Evolutionary conservation across 2,329 filamentous ascomycete genomes (phyloP), one percentile per base, ranked within the genome.

Genomic region (Fusarium multiceps): DNA sequence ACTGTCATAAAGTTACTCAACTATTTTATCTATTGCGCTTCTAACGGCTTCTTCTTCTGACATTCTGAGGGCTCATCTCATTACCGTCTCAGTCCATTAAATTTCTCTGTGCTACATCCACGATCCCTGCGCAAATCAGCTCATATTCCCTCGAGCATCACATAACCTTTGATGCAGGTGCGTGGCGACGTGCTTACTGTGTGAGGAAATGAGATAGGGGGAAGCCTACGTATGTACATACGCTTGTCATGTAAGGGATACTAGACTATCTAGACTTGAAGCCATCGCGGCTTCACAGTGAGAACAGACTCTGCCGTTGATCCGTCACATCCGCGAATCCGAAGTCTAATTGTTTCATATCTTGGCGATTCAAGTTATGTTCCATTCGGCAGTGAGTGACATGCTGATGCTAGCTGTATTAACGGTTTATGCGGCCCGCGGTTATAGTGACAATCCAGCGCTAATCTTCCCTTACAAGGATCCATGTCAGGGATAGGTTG

Each of bases 271-370:
- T 28, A 23, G 40, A 55, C 34, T 47, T 43, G 64, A 55, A 60
- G 47, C 61, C 42, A 23, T 61, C 51, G 56, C 42, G 59, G 65
- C 54, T 61, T 68, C 46, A 56, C 23, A 37, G 16, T 54, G 14
- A 59, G 23, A 56, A 13, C 40, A 55, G 51, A 55, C 21, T 34
- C 20, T 66, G 57, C 45, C 53, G 53, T 27, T 43, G 67, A 56
- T 30, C 57, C 59, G 60, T 71, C 66, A 42, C 54, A 49, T 62
- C 53, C 55, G 62, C 32, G 42, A 55, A 68, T 30, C 32, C 57
- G 32, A 23, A 53, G 49, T 56, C 32, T 32, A 53, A 50, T 23
- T 51, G 49, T 55, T 59, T 45, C 47, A 49, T 49, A 34, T 56
- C 47, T 56, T 49, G 46, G 55, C 43, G 46, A 41, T 65, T 60